These are phyloP conservation scores for Cryptococcus jaspeensis DNA, from an alignment of 1,284 basidiomycete species.

Conservation along the genomic window DNA sequence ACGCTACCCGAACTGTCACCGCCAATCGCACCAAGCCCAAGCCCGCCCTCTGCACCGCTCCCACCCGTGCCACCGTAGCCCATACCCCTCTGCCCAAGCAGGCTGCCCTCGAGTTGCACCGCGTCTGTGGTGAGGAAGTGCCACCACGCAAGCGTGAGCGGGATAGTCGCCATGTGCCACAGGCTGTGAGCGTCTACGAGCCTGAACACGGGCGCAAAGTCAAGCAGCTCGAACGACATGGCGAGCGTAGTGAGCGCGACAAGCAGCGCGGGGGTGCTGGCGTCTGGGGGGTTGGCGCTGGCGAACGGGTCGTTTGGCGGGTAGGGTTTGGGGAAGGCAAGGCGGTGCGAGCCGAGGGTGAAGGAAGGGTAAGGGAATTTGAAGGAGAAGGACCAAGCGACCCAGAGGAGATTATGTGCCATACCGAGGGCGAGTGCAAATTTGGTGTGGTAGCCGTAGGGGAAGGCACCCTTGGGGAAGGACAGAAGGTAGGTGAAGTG, in stretches of 20 bases:
- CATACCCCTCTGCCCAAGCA: constrained; percentile 10
- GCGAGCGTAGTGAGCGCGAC: constrained; percentile 71
- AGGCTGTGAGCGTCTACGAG: constrained; percentile 89
- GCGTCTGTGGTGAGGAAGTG: constrained; percentile 56
- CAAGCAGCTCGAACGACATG: constrained; percentile 81
- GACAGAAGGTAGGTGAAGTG: constrained; percentile 58
- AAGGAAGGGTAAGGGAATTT: constrained; percentile 23
- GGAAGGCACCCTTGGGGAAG: constrained; percentile 66
- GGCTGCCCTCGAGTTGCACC: constrained; percentile 31
- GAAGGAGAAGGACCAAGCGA: constrained; percentile 64
- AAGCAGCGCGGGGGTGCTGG: constrained; percentile 59
- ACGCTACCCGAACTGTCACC: neutral
- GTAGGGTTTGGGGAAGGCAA: constrained; percentile 32
- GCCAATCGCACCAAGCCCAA: too few species aligned
- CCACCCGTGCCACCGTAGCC: neutral
- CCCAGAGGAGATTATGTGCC: constrained; percentile 75
- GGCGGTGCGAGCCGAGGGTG: constrained; percentile 11
- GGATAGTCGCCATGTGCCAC: constrained; percentile 88
- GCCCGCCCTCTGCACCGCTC: too few species aligned
- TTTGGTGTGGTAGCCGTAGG: constrained; percentile 92
- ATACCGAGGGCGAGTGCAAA: constrained; percentile 77
- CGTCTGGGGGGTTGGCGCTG: constrained; percentile 52
- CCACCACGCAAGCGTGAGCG: constrained; percentile 81
- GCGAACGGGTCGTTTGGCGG: constrained; percentile 31
- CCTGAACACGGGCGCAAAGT: constrained; percentile 78